Base-by-base conservation (phyloP, 768 basidiomycete species). In the Boletus barrowsii region DNA sequence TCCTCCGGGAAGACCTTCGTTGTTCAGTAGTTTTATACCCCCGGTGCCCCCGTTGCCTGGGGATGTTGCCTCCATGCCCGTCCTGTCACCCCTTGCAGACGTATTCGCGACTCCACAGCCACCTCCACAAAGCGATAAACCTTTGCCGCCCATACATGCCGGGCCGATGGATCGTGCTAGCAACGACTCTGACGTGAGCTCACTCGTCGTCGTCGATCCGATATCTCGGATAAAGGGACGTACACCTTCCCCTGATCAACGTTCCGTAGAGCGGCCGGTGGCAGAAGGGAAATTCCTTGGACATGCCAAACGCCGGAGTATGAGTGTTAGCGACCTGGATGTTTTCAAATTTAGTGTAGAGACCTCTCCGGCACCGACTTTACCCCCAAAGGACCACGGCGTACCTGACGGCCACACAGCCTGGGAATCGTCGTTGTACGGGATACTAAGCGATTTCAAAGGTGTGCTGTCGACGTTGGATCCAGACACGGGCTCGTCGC, bases 281-380 rank as follows among this genome's bases (percentile, higher is more conserved):
- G 55, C 62, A 18, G 69, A 69, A 10, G 68, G 55, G 42, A 71
- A 66, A 60, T 52, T 64, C 30, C 52, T 68, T 32, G 63, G 68
- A 60, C 47, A 70, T 44, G 68, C 67, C 57, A 84, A 86, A 60
- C 80, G 86, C 60, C 75, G 88, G 55, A 90, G 87, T 64, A 81
- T 85, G 80, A 90, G 88, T 59, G 81, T 87, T 48, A 80, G 86
- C 47, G 83, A 87, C 63, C 77, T 78, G 8, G 87, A 87, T 37
- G 60, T 80, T 46, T 78, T 81, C 66, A 78, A 77, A 57, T 66
- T 72, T 3, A 67, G 74, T 54, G 51, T 72, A 3, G 65, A 74
- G 43, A 60, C 75, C 20, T 67, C 76, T 35, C 62, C 76, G 7
- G 57, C 70, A 15, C 71, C 73, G 45, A 69, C 73, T 7, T 74